Conservation (phyloP, 345 rosid genomes). For the Gossypium mustelinum region DNA sequence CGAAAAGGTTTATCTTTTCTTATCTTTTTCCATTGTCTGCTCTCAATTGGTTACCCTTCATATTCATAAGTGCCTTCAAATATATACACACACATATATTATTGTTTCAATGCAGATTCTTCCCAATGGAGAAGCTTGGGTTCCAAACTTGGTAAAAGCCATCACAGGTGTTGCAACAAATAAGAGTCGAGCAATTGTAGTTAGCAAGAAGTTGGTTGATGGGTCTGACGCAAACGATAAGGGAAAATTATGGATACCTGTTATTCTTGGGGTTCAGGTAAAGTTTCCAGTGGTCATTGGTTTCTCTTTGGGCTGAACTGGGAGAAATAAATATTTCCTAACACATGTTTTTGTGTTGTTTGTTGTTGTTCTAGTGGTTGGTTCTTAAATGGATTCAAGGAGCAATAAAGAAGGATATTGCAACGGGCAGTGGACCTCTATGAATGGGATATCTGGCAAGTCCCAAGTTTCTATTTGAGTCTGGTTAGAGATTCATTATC, state of each 20-base stretch:
- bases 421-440: conserved; percentile 35
- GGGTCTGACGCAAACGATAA: conserved; percentile 61
- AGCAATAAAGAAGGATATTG: conserved; percentile 53
- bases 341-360: background rate
- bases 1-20: conserved; percentile 51
- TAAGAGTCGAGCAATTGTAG: conserved; percentile 44
- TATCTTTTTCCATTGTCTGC: background rate
- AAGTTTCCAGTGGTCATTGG: background rate
- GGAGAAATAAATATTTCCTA: background rate
- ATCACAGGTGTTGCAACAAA: conserved; percentile 59
- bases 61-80: background rate
- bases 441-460: conserved; percentile 16
- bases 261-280: conserved; percentile 61
- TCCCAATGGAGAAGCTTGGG: conserved; percentile 68
- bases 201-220: conserved; percentile 67
- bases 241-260: conserved; percentile 65
- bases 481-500: background rate
- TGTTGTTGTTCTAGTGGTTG: conserved; percentile 45
- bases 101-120: conserved; percentile 39
- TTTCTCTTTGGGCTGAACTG: conserved; percentile 5
- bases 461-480: background rate
- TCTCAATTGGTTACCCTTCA: background rate
- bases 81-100: background rate
- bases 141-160: conserved; percentile 58
- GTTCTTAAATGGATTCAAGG: conserved; percentile 52